Evolutionary conservation across 139 green algal genomes (phyloP).

Genomic region (Coelastrella sp.): DNA sequence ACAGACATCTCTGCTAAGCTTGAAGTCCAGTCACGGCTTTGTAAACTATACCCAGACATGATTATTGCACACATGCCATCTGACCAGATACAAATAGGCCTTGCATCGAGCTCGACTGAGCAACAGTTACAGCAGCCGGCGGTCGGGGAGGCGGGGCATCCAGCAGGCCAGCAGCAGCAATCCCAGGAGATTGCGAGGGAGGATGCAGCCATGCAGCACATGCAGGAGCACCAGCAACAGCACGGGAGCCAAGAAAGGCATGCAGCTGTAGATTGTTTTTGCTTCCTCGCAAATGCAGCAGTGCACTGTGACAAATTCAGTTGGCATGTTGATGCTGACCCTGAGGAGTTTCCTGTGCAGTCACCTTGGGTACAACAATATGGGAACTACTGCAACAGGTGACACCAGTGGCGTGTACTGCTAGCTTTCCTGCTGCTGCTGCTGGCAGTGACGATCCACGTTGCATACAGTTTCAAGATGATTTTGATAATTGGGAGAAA

Average conservation of each 20-base stretch:
- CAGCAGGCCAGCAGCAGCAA: conserved; percentile 20
- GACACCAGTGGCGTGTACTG: background rate
- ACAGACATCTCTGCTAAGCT: conserved; percentile 59
- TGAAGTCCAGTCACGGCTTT: conserved; percentile 82
- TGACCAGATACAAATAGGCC: conserved; percentile 68
- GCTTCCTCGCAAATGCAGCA: conserved; percentile 90
- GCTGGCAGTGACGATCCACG: no score
- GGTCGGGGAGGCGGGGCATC: background rate
- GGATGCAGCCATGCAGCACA: background rate
- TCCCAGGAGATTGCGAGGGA: background rate
- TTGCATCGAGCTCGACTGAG: background rate
- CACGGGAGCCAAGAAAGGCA: background rate
- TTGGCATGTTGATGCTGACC: conserved; percentile 92
- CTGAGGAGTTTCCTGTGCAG: conserved; percentile 66
- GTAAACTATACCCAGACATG: conserved; percentile 79
- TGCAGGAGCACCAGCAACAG: conserved; percentile 36
- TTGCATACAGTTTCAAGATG: no score
- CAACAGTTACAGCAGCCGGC: background rate
- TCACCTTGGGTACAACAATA: conserved; percentile 66
- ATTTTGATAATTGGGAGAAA: no score
- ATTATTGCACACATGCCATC: conserved; percentile 84
- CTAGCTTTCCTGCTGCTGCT: no score
- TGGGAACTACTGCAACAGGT: conserved; percentile 86
- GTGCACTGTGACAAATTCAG: conserved; percentile 77
- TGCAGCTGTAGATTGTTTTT: conserved; percentile 61